Conservation (phyloP, 495 filamentous ascomycete species). For the Neurospora sp. region DNA sequence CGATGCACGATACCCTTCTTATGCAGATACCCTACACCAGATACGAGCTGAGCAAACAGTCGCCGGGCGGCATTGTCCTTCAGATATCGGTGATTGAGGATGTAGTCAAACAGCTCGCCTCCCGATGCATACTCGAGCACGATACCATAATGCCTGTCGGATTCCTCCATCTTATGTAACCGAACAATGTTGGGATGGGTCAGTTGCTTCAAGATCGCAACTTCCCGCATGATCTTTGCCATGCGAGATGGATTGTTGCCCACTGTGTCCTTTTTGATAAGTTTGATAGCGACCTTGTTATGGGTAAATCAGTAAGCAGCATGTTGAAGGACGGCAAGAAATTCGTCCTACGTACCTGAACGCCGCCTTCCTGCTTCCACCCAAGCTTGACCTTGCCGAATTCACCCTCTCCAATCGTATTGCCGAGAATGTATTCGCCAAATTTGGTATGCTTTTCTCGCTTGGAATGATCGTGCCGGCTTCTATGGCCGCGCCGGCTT, state of each 20-base stretch:
- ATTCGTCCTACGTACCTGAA: constrained; percentile 45
- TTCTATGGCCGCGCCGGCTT: constrained; percentile 49
- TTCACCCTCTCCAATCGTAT: constrained; percentile 96
- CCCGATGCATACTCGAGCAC: constrained; percentile 97
- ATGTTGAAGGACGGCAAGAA: not conserved
- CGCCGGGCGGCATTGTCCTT: constrained; percentile 86
- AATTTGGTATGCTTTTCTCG: constrained; percentile 76
- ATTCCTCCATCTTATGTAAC: constrained; percentile 97
- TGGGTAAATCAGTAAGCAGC: not conserved
- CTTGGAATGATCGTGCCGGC: constrained; percentile 64
- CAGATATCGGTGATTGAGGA: constrained; percentile 88
- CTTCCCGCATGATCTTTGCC: constrained; percentile 95
- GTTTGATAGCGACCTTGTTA: constrained; percentile 84
- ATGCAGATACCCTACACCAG: constrained; percentile 94
- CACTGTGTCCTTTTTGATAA: constrained; percentile 83
- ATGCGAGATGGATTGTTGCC: constrained; percentile 78
- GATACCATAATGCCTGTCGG: constrained; percentile 91
- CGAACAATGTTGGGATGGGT: constrained; percentile 91
- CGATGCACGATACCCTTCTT: constrained; percentile 99
- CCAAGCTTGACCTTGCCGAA: constrained; percentile 99
- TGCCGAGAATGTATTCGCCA: constrained; percentile 88
- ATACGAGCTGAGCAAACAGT: constrained; percentile 91
- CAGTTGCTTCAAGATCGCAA: constrained; percentile 79
- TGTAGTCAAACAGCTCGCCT: constrained; percentile 96
- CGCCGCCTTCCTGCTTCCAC: constrained; percentile 93